These are phyloP conservation scores for Ceratocystis colombiana DNA, from an alignment of 2,329 filamentous ascomycete species.

Conservation along the genomic window DNA sequence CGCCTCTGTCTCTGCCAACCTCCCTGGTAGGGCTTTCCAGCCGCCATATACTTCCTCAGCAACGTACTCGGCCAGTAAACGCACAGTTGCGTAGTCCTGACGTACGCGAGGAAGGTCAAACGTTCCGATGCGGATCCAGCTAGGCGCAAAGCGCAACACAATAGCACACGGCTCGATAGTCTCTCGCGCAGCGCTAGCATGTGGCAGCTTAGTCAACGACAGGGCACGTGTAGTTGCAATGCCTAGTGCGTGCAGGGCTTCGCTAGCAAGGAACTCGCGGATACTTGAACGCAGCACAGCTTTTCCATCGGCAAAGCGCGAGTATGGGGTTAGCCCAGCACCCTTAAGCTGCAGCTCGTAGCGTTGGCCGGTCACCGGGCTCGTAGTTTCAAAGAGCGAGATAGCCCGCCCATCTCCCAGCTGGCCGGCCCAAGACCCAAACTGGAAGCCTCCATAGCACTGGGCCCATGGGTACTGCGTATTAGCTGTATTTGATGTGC, in stretches of 20 bases:
- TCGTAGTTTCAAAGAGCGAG: constrained; percentile 81
- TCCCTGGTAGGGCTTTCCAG: constrained; percentile 70
- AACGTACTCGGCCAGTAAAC: constrained; percentile 68
- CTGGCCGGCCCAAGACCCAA: constrained; percentile 89
- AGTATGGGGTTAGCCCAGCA: constrained; percentile 87
- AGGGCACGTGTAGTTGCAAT: constrained; percentile 83
- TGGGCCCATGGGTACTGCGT: constrained; percentile 82
- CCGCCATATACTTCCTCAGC: constrained; percentile 80
- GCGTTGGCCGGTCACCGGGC: constrained; percentile 56
- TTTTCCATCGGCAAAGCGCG: constrained; percentile 89
- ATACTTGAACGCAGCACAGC: constrained; percentile 89
- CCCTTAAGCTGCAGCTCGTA: constrained; percentile 95
- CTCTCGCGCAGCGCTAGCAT: constrained; percentile 66
- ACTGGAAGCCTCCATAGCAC: constrained; percentile 79
- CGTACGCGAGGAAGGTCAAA: constrained; percentile 84
- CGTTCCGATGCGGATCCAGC: constrained; percentile 86
- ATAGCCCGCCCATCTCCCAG: constrained; percentile 91
- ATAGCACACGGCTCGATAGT: constrained; percentile 81
- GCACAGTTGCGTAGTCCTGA: constrained; percentile 64
- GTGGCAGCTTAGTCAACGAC: constrained; percentile 65
- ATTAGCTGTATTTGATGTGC: neutral
- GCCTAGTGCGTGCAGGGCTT: constrained; percentile 71
- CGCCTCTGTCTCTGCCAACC: constrained; percentile 44
- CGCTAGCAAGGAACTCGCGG: constrained; percentile 85
- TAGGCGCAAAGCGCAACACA: constrained; percentile 80